Evolutionary conservation across 768 basidiomycete genomes (phyloP).

Genomic region (Lactifluus rugatus): DNA sequence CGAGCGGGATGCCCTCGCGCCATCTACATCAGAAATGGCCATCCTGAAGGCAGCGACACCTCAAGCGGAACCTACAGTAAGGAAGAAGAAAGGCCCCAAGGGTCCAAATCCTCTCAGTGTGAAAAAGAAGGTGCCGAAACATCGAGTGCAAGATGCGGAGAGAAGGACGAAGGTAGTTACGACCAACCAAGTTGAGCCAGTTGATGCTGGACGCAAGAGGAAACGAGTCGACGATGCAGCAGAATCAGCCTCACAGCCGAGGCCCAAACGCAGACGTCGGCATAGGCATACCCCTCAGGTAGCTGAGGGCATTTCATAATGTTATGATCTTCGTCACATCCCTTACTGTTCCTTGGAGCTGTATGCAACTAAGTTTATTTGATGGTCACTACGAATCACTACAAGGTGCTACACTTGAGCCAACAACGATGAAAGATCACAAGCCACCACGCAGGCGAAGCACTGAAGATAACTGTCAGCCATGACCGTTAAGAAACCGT

Average conservation of each 20-base stretch:
- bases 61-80: constrained; percentile 35
- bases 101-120: constrained; percentile 89
- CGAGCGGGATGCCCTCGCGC: constrained; percentile 52
- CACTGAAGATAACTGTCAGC: constrained; percentile 28
- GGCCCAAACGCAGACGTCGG: constrained; percentile 24
- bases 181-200: constrained; percentile 11
- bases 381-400: constrained; percentile 1
- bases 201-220: constrained; percentile 24
- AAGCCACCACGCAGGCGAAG: constrained; percentile 64
- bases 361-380: background rate
- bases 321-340: background rate
- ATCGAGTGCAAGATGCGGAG: constrained; percentile 18
- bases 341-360: background rate
- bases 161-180: constrained; percentile 12
- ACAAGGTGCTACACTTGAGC: background rate
- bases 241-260: background rate
- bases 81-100: constrained; percentile 62
- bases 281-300: constrained; percentile 11
- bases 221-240: constrained; percentile 20
- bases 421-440: constrained; percentile 23
- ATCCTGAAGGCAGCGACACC: constrained; percentile 30
- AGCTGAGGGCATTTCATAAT: background rate
- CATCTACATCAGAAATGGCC: constrained; percentile 39
- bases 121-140: constrained; percentile 59
- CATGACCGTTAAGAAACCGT: background rate